These are phyloP conservation scores for Trematosphaeria pertusa DNA, from an alignment of 2,329 filamentous ascomycete species.

Conservation along the genomic window DNA sequence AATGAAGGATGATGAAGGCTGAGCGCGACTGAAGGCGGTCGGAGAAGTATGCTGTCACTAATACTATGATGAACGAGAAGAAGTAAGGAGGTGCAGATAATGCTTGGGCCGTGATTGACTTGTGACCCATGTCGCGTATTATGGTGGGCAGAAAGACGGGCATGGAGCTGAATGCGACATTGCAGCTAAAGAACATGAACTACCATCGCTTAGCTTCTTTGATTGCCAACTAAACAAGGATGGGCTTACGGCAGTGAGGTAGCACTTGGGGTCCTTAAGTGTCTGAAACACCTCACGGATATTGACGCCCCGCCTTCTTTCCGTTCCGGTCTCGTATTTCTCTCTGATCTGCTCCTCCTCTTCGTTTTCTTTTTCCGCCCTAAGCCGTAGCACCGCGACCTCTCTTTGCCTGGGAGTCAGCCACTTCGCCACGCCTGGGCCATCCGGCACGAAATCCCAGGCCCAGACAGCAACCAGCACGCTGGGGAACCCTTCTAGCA, in stretches of 20 bases:
- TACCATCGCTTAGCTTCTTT: too few relatives aligned
- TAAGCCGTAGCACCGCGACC: constrained; percentile 74
- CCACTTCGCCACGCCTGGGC: constrained; percentile 60
- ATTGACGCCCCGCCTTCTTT: constrained; percentile 53
- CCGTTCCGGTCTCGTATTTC: constrained; percentile 17
- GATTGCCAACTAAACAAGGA: too few relatives aligned
- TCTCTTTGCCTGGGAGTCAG: constrained; percentile 57
- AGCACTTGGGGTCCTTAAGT: constrained; percentile 71
- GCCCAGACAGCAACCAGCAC: constrained; percentile 76
- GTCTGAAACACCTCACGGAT: constrained; percentile 65
- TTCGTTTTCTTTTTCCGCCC: constrained; percentile 54
- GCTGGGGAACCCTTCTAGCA: constrained; percentile 85
- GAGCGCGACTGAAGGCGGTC: constrained; percentile 71
- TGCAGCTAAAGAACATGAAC: constrained; percentile 84
- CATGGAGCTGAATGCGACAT: constrained; percentile 86
- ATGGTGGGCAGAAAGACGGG: constrained; percentile 89
- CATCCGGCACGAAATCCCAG: constrained; percentile 79
- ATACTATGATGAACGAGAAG: constrained; percentile 73
- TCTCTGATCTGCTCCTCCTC: constrained; percentile 37
- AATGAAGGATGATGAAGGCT: constrained; percentile 71
- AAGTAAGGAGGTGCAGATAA: constrained; percentile 84
- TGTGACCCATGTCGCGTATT: constrained; percentile 76
- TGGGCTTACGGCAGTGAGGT: constrained; percentile 69
- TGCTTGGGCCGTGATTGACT: constrained; percentile 72
- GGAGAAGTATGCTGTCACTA: constrained; percentile 74